Percentiles rank a stretch among this genome's conserved stretches.
These are phyloP conservation scores for Botrytis fabae DNA, from an alignment of 2,329 filamentous ascomycete species.

Conservation along the genomic window DNA sequence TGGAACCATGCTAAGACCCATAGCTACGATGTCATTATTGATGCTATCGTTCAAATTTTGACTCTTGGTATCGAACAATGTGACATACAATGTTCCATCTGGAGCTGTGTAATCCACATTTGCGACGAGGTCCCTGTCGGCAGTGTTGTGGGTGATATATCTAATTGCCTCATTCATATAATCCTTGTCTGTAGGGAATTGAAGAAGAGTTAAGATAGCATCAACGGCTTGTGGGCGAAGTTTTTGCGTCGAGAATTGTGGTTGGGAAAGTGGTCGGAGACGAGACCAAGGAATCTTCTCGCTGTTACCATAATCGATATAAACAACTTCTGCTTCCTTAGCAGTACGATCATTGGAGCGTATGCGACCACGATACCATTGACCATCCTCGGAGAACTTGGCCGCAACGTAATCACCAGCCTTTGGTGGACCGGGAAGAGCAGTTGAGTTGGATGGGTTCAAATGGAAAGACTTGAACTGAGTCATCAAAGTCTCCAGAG, in stretches of 20 bases:
- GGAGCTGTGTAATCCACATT: constrained; percentile 86
- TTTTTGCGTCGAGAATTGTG: constrained; percentile 77
- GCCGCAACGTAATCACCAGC: constrained; percentile 89
- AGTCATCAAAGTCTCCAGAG: constrained; percentile 84
- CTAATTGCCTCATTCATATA: constrained; percentile 80
- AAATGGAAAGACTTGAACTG: constrained; percentile 90
- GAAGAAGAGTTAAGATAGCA: constrained; percentile 82
- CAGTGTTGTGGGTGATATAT: constrained; percentile 74
- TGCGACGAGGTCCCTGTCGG: constrained; percentile 76
- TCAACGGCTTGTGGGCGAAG: constrained; percentile 86
- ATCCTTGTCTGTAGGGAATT: constrained; percentile 78
- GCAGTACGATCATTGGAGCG: constrained; percentile 89
- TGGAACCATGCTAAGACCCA: constrained; percentile 87
- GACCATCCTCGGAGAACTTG: constrained; percentile 82
- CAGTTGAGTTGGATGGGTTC: constrained; percentile 74
- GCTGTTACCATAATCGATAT: constrained; percentile 95
- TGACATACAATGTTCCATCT: constrained; percentile 82
- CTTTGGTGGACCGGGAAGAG: constrained; percentile 77
- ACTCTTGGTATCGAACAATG: constrained; percentile 77
- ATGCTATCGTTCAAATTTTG: constrained; percentile 72
- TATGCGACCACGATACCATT: constrained; percentile 93
- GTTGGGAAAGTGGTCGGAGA: constrained; percentile 76
- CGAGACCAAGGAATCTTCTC: constrained; percentile 84
- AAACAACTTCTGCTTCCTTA: constrained; percentile 86
- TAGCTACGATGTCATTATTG: constrained; percentile 82